Percentiles rank a stretch among this genome's conserved stretches.
Conservation (phyloP, 2,329 filamentous ascomycete genomes). For the Apiospora koreana region DNA sequence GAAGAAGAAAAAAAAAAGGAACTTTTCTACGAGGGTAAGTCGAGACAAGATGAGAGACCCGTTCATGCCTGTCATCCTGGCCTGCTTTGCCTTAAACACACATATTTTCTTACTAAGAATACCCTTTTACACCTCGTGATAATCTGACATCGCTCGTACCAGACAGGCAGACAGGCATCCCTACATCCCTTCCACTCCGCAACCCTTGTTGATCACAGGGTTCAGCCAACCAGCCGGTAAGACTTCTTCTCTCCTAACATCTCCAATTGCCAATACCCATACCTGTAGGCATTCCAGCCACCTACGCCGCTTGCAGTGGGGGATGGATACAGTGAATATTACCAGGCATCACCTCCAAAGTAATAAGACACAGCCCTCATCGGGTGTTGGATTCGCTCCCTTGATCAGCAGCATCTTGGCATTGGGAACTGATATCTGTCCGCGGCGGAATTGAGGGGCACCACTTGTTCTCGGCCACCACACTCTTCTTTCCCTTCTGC, state of each 20-base stretch:
- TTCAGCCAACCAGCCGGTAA: background rate
- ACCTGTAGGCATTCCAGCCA: background rate
- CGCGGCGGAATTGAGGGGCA: background rate
- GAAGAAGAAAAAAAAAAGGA: no score
- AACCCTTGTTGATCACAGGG: slow-evolving; percentile 1
- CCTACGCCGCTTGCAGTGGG: background rate
- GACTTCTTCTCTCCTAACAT: background rate
- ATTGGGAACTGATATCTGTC: background rate
- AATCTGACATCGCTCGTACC: slow-evolving; percentile 4
- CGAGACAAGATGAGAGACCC: slow-evolving; percentile 1
- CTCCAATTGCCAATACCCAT: background rate
- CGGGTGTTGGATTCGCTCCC: background rate
- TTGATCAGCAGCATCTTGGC: slow-evolving; percentile 5
- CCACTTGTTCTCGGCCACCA: background rate
- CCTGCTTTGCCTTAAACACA: background rate
- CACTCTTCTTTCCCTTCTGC: background rate
- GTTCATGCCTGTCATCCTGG: background rate
- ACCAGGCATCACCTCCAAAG: background rate
- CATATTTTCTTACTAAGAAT: background rate
- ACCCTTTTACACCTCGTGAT: background rate
- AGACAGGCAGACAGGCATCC: no score
- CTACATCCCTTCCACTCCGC: background rate
- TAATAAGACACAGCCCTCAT: background rate
- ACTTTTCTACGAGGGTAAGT: background rate
- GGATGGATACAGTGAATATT: background rate